Base-by-base conservation (phyloP, 306 rosid species). In the Fragaria iinumae region DNA sequence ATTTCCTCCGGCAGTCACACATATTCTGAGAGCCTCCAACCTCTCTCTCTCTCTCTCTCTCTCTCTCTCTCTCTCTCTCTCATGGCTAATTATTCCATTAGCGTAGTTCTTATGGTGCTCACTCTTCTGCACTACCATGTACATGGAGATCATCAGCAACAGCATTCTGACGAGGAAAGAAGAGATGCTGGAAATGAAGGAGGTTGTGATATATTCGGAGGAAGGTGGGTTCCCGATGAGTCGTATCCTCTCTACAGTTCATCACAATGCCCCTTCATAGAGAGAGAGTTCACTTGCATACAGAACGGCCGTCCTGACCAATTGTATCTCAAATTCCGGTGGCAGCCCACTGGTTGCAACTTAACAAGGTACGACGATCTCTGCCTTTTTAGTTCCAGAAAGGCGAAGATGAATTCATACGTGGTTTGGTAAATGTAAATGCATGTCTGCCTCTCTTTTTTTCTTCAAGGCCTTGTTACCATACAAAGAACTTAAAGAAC, bases 181-280 rank as follows among this genome's bases (percentile, higher is more conserved):
- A 29, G 9, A 62, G 20, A 27, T 27, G 36, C 20, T 27, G 36
- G 53, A 6, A 56, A 5, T 14, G 32, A 60, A 14, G 53, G 21
- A 9, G 43, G 21, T 3, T 79, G 74, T 65, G 74, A 79, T 41
- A 5, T 65, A 13, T 79, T 79, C 78, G 25, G 13, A 41, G 82
- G 78, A 23, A 73, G 5, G 6, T 79, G 82, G 82, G 82, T 79
- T 65, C 55, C 20, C 32, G 78, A 79, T 29, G 57, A 17, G 10
- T 60, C 82, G 7, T 63, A 72, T 14, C 82, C 82, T 13, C 48
- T 27, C 2, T 79, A 79, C 77, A 79, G 55, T 25, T 27, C 74
- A 27, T 39, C 69, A 8, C 39, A 41, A 18, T 77, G 75, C 38
- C 5, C 80, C 20, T 77, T 77, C 74, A 43, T 77, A 0, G 17